Base-by-base conservation (phyloP, 1,139 yeast genomes). In the Martiniozyma asiatica region DNA sequence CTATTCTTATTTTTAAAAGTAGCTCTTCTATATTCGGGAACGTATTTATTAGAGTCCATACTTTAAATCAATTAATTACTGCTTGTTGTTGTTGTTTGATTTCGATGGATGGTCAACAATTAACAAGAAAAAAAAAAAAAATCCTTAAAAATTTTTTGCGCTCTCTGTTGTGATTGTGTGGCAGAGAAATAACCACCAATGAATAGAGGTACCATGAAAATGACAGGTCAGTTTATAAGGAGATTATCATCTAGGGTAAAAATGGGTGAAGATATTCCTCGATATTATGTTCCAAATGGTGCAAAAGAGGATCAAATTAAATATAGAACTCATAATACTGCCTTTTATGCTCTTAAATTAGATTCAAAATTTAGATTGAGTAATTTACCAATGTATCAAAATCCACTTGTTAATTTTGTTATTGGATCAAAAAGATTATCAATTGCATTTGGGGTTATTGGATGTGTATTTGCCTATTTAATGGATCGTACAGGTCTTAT, bases 11-110 rank as follows among this genome's bases (percentile, higher is more conserved):
- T 89, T 57, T 92, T 89, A 64, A 82, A 89, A 54, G 80, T 84
- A 30, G 97, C 85, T 59, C 96, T 84, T 59, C 98, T 84, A 58
- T 89, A 92, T 58, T 89, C 98, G 29, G 98, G 97, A 37, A 89
- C 82, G 58, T 82, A 89, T 61, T 89, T 77, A 47, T 93, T 74
- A 30, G 89, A 68, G 48, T 82, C 89, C 31, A n/a, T n/a, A 27
- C 35, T n/a, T n/a, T n/a, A n/a, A n/a, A n/a, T n/a, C n/a, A n/a
- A n/a, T n/a, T n/a, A n/a, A n/a, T n/a, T n/a, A n/a, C n/a, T n/a
- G n/a, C n/a, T n/a, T n/a, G n/a, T n/a, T n/a, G n/a, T n/a, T n/a
- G n/a, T n/a, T n/a, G n/a, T n/a, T n/a, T n/a, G n/a, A n/a, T n/a
- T n/a, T n/a, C n/a, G n/a, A n/a, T n/a, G n/a, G n/a, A n/a, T n/a